Evolutionary conservation across 129 eudicot genomes (phyloP).

Genomic region (Silybum marianum): DNA sequence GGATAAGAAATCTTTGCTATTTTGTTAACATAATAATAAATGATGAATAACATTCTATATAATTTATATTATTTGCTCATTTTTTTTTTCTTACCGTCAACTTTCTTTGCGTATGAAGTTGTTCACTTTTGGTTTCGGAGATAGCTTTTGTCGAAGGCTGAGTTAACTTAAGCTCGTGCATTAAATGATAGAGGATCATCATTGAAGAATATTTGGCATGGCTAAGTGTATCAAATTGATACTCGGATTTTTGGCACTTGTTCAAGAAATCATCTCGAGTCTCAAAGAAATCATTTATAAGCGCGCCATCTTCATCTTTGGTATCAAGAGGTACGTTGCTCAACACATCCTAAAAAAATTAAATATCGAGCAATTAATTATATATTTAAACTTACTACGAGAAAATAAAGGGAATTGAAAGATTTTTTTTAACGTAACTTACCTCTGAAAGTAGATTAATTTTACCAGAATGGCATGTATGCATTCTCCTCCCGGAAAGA

Average conservation of each 20-base stretch:
- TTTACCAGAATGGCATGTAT: constrained; percentile 49
- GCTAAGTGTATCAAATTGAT: constrained; percentile 67
- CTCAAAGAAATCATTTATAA: constrained; percentile 43
- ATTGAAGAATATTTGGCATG: constrained; percentile 84
- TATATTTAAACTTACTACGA: neutral
- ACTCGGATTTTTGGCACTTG: constrained; percentile 58
- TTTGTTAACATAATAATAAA: neutral
- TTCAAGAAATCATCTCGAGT: constrained; percentile 56
- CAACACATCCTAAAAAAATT: constrained; percentile 47
- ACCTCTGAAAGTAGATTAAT: constrained; percentile 54
- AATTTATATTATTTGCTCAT: neutral
- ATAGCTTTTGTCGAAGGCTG: constrained; percentile 1
- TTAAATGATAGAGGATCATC: constrained; percentile 75
- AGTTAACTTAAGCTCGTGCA: constrained; percentile 30
- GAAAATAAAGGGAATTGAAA: neutral
- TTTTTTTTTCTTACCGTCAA: neutral
- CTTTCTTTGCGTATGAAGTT: constrained; percentile 9
- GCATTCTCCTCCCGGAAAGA: constrained; percentile 25
- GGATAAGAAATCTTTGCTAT: neutral
- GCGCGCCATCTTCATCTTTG: constrained; percentile 52
- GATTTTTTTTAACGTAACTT: neutral
- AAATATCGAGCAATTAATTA: neutral
- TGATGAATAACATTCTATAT: neutral
- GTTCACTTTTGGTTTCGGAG: constrained; percentile 19
- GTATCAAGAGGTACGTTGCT: constrained; percentile 49